Conservation (phyloP, 805 yeast species). For the Metschnikowia anglica region DNA sequence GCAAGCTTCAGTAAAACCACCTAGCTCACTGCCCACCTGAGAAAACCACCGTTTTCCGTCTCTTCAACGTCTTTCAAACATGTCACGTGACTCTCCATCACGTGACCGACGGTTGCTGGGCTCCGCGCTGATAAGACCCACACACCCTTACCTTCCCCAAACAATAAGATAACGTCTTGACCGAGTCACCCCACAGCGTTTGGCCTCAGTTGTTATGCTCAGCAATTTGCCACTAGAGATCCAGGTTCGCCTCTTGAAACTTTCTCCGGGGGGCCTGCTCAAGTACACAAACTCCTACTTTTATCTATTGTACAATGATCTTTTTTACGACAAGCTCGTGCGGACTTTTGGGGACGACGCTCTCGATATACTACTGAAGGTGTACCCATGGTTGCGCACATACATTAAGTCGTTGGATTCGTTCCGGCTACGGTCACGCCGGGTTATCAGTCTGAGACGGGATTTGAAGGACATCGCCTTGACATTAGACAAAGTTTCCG, state of each 20-base stretch:
- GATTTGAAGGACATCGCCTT: constrained; percentile 26
- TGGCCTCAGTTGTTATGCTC: constrained; percentile 16
- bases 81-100: background rate
- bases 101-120: background rate
- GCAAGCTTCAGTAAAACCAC: too few species aligned
- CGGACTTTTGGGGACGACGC: constrained; percentile 39
- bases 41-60: too few species aligned
- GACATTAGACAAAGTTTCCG: background rate
- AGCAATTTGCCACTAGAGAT: constrained; percentile 43
- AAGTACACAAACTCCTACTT: constrained; percentile 42
- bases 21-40: too few species aligned
- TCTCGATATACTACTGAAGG: constrained; percentile 29
- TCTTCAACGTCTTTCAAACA: too few species aligned
- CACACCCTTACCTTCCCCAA: too few species aligned
- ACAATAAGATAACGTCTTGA: background rate
- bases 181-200: constrained; percentile 1
- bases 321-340: constrained; percentile 41
- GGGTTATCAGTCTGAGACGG: constrained; percentile 28
- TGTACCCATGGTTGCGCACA: constrained; percentile 38
- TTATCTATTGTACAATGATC: constrained; percentile 50
- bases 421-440: constrained; percentile 30
- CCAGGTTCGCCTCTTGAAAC: constrained; percentile 35
- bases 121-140: too few species aligned
- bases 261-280: constrained; percentile 34
- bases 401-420: constrained; percentile 42